phyloP scores from a whole-genome alignment of 192 early-diverging fungal genomes.

The Coemansia sp. region DNA sequence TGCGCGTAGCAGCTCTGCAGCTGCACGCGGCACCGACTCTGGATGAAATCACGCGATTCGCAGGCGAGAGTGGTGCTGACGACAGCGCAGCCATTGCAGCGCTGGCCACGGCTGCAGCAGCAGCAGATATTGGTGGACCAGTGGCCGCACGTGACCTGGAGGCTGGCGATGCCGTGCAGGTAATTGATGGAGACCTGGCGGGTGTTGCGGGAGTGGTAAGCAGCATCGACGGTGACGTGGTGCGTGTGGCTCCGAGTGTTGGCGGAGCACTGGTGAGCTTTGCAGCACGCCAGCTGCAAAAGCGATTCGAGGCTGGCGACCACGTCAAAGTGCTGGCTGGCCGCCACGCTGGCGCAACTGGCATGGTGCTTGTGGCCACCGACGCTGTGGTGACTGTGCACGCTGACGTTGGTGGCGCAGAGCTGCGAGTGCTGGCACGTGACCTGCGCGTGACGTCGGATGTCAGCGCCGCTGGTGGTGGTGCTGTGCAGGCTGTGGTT shows the following conservation, averaged over 20 bases:
- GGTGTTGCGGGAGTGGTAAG: conserved; percentile 74
- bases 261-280: conserved; percentile 59
- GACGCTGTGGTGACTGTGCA: conserved; percentile 77
- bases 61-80: conserved; percentile 61
- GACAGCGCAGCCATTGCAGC: conserved; percentile 60
- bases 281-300: conserved; percentile 71
- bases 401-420: conserved; percentile 64
- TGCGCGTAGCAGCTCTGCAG: conserved; percentile 65
- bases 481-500: conserved; percentile 47
- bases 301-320: conserved; percentile 88
- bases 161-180: conserved; percentile 83
- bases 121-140: conserved; percentile 12
- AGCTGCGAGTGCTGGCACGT: conserved; percentile 86
- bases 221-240: conserved; percentile 65
- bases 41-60: conserved; percentile 87
- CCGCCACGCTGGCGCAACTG: conserved; percentile 77
- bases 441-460: conserved; percentile 80
- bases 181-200: conserved; percentile 78
- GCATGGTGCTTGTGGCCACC: conserved; percentile 83
- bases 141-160: conserved; percentile 56
- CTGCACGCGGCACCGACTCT: conserved; percentile 78
- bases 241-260: conserved; percentile 66
- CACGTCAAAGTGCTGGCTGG: conserved; percentile 93
- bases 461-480: conserved; percentile 35
- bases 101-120: conserved; percentile 56